Base-by-base conservation (phyloP, 805 yeast genomes). In the Lachancea lanzarotensis region DNA sequence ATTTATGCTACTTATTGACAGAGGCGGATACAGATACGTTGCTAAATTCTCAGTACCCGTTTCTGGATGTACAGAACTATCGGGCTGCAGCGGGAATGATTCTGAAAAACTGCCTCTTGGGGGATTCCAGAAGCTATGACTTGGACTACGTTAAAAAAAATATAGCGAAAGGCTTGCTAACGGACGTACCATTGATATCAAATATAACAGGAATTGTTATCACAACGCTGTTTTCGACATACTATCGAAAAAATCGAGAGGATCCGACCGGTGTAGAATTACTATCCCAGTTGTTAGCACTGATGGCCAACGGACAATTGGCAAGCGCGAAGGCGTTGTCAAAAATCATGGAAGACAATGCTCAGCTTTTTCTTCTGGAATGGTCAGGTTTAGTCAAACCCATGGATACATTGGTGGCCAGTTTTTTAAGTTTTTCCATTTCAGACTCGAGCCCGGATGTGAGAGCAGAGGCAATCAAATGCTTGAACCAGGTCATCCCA, bases 181-280 rank as follows among this genome's bases (percentile, higher is more conserved):
- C 60, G 22, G 45, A 59, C 2, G 56, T 53, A 41, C 31, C 45
- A 16, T 68, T 86, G 52, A 84, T 91, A 25, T 75, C 95, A 49
- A 88, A 85, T 59, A 86, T 91, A 48, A 82, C 96, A 5, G 96
- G 97, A 33, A 89, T 82, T 57, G 95, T 89, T 40, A 80, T 91
- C 42, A 85, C 97, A 2, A 75, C 96, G 0, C 66, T 93, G 26
- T 84, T 89, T 53, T 72, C 84, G 2, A 70, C 78, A 9, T 65
- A 65, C 45, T 65, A 59, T 48, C 56, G 66, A 45, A 62, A 60
- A 35, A 59, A 63, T 44, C 54, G 69, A 37, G 58, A 59, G n/a
- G 68, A 65, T 49, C 57, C 61, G 10, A 73, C 76, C 36, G 95
- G 96, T 1, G 70, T 84, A 35, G 67, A 71, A 20, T 71, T 83